A percentile compares a stretch with the other conserved stretches of the same genome.
phyloP scores from a whole-genome alignment of 352 stramenopile species.

The Phytophthora lateralis region DNA sequence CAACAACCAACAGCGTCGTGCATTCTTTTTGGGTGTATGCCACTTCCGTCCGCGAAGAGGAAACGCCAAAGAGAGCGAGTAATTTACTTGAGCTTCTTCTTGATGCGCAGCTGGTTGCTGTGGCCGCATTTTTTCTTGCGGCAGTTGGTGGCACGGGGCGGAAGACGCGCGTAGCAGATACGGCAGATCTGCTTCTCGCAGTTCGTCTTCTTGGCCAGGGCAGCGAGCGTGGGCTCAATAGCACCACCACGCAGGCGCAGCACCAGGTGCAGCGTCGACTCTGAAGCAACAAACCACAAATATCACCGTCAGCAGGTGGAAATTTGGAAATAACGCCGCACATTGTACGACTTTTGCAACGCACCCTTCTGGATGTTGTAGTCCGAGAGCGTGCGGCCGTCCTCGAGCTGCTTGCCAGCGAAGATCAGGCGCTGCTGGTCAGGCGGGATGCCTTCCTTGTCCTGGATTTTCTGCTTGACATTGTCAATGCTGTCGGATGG shows the following conservation, averaged over 20 bases:
- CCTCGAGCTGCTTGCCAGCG: constrained; percentile 99
- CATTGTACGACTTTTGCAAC: not conserved
- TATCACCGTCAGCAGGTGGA: constrained; percentile 5
- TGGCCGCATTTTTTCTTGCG: constrained; percentile 99
- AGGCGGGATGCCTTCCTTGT: constrained; percentile 99
- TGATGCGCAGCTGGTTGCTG: constrained; percentile 99
- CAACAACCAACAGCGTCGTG: constrained; percentile 14
- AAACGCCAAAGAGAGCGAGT: constrained; percentile 10
- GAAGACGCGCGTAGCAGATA: constrained; percentile 99
- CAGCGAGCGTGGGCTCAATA: constrained; percentile 97
- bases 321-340: not conserved
- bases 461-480: constrained; percentile 99
- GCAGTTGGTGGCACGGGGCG: constrained; percentile 99
- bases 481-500: constrained; percentile 98
- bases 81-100: constrained; percentile 99
- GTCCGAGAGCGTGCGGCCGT: constrained; percentile 93
- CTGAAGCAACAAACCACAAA: constrained; percentile 30
- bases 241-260: constrained; percentile 93
- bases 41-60: constrained; percentile 20
- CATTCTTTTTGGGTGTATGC: constrained; percentile 20
- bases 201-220: constrained; percentile 99
- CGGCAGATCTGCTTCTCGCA: constrained; percentile 99
- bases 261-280: constrained; percentile 97
- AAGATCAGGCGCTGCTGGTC: constrained; percentile 99
- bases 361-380: constrained; percentile 95